phyloP scores from a whole-genome alignment of 805 yeast species.

The Hanseniaspora mollemarum region DNA sequence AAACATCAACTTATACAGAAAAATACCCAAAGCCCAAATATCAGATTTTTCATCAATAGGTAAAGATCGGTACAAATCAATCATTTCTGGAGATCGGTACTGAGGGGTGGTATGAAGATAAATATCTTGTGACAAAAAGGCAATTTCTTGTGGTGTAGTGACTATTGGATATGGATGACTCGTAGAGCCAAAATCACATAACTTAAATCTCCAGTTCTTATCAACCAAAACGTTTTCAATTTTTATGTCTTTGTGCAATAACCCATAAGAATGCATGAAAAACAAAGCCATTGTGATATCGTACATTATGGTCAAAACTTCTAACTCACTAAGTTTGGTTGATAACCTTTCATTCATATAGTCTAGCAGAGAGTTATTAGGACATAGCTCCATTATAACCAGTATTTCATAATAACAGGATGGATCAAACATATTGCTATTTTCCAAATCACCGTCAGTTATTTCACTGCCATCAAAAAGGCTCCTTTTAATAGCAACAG shows the following conservation, averaged over 20 bases:
- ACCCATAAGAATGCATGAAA: conserved; percentile 58
- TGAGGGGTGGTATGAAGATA: conserved; percentile 91
- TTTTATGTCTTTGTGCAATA: conserved; percentile 87
- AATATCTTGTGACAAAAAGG: conserved; percentile 68
- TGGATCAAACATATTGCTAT: conserved; percentile 2
- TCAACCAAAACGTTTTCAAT: conserved; percentile 88
- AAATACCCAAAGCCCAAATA: conserved; percentile 94
- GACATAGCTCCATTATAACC: conserved; percentile 85
- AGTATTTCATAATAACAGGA: conserved; percentile 63
- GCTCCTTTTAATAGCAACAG: conserved; percentile 53
- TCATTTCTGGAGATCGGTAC: conserved; percentile 92
- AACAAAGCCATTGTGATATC: conserved; percentile 72
- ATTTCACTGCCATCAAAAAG: conserved; percentile 2
- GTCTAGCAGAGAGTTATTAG: conserved; percentile 75
- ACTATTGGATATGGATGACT: conserved; percentile 40
- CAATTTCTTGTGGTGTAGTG: conserved; percentile 66
- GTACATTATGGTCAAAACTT: conserved; percentile 70
- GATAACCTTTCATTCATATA: conserved; percentile 79
- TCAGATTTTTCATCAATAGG: conserved; percentile 89
- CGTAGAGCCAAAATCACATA: conserved; percentile 91
- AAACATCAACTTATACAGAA: conserved; percentile 78
- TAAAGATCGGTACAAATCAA: conserved; percentile 67
- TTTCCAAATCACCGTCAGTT: conserved; percentile 23
- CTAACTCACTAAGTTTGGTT: conserved; percentile 63
- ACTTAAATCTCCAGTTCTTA: conserved; percentile 53